Conservation (phyloP, 441 rosid genomes). For the Adansonia madagascariensis region DNA sequence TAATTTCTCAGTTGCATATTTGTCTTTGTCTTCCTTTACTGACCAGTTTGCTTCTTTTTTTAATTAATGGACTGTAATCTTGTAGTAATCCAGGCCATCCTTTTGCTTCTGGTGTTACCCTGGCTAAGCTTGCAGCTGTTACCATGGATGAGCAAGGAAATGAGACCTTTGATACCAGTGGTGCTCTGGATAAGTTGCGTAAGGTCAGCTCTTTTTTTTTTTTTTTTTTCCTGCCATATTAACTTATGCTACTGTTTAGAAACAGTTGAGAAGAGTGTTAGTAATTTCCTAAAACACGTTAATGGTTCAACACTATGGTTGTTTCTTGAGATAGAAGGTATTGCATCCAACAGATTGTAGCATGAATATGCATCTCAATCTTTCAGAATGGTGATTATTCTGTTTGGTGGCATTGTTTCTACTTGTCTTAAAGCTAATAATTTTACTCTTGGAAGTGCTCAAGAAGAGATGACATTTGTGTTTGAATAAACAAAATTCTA, state of each 20-base stretch:
- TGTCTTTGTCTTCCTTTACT: slow-evolving; percentile 21
- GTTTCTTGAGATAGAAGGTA: slow-evolving; percentile 14
- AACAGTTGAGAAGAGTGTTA: background rate
- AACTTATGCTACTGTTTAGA: slow-evolving; percentile 10
- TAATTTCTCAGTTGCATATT: background rate
- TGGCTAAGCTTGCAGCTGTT: slow-evolving; percentile 98
- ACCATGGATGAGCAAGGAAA: slow-evolving; percentile 96
- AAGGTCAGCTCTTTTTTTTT: slow-evolving; percentile 62
- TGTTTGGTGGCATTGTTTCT: background rate
- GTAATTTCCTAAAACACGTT: background rate
- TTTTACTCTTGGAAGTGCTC: background rate
- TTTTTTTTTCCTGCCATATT: slow-evolving; percentile 23
- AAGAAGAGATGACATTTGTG: background rate
- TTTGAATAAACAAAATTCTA: background rate
- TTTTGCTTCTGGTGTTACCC: slow-evolving; percentile 86
- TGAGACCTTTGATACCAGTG: slow-evolving; percentile 98
- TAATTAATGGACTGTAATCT: background rate
- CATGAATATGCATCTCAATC: background rate
- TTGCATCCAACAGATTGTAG: slow-evolving; percentile 3
- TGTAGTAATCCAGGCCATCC: slow-evolving; percentile 86
- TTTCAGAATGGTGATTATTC: slow-evolving; percentile 1
- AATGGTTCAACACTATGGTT: slow-evolving; percentile 11
- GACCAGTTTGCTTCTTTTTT: slow-evolving; percentile 32
- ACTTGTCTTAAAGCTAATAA: background rate
- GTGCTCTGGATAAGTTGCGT: slow-evolving; percentile 91